A percentile compares a stretch with the other conserved stretches of the same genome.
Conservation (phyloP, 2,329 filamentous ascomycete species). For the Sclerotinia trifoliorum region DNA sequence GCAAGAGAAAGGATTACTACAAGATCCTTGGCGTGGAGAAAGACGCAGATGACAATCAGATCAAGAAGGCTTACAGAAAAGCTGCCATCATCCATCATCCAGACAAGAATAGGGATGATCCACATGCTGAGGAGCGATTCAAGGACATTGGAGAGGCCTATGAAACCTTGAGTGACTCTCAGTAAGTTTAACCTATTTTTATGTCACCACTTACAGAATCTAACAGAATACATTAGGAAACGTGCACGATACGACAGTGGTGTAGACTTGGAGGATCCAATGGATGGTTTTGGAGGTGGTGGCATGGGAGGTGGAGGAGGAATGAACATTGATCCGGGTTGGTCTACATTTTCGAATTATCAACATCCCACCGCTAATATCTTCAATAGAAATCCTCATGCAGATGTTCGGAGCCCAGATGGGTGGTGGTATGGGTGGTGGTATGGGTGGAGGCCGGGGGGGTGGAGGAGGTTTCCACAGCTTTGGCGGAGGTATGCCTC, state of each 20-base stretch:
- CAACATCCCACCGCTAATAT: constrained; percentile 3
- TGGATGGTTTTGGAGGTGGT: constrained; percentile 70
- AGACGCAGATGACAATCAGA: constrained; percentile 76
- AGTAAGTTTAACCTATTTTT: constrained; percentile 58
- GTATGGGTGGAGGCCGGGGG: constrained; percentile 49
- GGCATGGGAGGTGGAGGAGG: constrained; percentile 52
- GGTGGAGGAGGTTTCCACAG: constrained; percentile 50
- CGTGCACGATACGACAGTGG: constrained; percentile 88
- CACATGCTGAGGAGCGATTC: constrained; percentile 83
- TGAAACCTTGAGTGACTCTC: constrained; percentile 88
- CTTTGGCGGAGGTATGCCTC: constrained; percentile 52
- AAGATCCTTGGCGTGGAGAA: constrained; percentile 91
- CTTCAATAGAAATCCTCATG: constrained; percentile 37
- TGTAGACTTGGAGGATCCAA: constrained; percentile 83
- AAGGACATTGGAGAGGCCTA: constrained; percentile 98
- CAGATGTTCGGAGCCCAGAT: constrained; percentile 41
- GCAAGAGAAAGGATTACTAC: constrained; percentile 96
- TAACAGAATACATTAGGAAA: constrained; percentile 60
- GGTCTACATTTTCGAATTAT: neutral
- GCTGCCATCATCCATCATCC: constrained; percentile 92
- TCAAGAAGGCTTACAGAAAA: constrained; percentile 97
- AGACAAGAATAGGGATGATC: constrained; percentile 92
- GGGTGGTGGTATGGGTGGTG: constrained; percentile 44
- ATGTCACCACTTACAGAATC: constrained; percentile 26
- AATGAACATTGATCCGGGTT: constrained; percentile 42